Evolutionary conservation across 2,329 filamentous ascomycete genomes (phyloP).

Genomic region (Graphium sp.): DNA sequence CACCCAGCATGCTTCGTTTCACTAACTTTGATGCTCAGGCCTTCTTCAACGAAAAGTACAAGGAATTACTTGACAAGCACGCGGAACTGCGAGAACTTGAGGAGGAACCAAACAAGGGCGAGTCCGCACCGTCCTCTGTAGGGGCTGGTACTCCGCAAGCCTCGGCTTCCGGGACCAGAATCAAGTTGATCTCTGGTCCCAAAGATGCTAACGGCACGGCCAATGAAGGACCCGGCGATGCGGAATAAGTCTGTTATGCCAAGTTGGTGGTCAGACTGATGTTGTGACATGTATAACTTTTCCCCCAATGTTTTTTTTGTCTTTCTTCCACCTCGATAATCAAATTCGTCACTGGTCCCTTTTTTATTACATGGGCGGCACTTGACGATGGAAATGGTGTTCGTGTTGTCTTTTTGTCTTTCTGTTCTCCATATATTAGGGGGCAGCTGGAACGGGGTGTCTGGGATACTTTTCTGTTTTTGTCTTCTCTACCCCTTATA

Average conservation of each 20-base stretch:
- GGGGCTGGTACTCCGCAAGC: conserved; percentile 49
- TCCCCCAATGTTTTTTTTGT: too few species aligned
- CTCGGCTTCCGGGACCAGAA: conserved; percentile 38
- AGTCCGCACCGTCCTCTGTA: conserved; percentile 32
- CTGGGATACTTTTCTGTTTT: too few species aligned
- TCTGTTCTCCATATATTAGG: too few species aligned
- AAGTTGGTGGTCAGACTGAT: conserved; percentile 29
- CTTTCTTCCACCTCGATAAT: too few species aligned
- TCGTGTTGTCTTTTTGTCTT: too few species aligned
- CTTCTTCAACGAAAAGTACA: conserved; percentile 35
- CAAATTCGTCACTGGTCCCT: too few species aligned
- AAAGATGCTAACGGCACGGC: conserved; percentile 17
- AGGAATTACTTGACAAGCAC: conserved; percentile 34
- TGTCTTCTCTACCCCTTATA: too few species aligned
- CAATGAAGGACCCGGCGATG: conserved; percentile 6
- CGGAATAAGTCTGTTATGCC: conserved; percentile 9
- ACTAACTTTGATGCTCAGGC: conserved; percentile 19
- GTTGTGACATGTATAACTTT: conserved; percentile 25
- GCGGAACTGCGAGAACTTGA: conserved; percentile 40
- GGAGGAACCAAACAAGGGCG: conserved; percentile 18
- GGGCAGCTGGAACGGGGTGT: too few species aligned
- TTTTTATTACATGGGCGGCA: too few species aligned
- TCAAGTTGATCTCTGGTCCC: conserved; percentile 45
- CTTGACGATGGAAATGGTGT: too few species aligned
- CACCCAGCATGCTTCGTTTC: too few species aligned